Base-by-base conservation (phyloP, 257 asterid genomes). In the Solanum chilense region DNA sequence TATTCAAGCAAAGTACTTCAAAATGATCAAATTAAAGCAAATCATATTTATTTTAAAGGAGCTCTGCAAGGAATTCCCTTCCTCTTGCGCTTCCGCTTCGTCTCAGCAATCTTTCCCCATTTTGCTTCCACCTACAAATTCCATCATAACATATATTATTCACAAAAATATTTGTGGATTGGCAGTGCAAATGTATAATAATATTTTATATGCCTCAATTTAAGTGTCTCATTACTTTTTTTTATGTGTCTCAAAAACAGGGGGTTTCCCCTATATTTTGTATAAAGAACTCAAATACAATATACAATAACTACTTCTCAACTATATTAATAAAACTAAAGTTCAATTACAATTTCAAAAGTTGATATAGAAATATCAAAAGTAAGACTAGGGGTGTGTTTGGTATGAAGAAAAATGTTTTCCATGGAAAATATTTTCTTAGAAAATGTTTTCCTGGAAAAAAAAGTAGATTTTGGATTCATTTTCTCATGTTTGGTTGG, bases 51-150 rank as follows among this genome's bases (percentile, higher is more conserved):
- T 52, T 52, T 52, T 16, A 52, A 16, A 52, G 62, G 62, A 52
- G 62, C 87, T 62, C 86, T 86, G 2, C 2, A 80, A 70, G 89
- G 89, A 16, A n/a, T 7, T 29, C 89, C 89, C 27, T 88, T 88
- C 80, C 87, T 88, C 47, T 23, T 86, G 33, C 77, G 81, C 82
- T 73, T 88, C 6, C n/a, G 64, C 56, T 18, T 78, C 5, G 47
- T 73, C 75, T 58, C 25, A 71, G 23, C 39, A 68, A 12, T 6
- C 44, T 81, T 85, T 44, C 60, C 35, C 8, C 31, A 9, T 39
- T 60, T 13, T 25, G 71, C 89, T 73, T 86, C 86, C 18, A 87
- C 86, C 89, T 89, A 33, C 23, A 86, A 83, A 80, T 69, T 25
- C 6, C 64, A 9, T 27, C 25, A 27, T 15, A 64, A 25, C 4